phyloP scores from a whole-genome alignment of 257 asterid genomes.

The Jacaranda copaia region DNA sequence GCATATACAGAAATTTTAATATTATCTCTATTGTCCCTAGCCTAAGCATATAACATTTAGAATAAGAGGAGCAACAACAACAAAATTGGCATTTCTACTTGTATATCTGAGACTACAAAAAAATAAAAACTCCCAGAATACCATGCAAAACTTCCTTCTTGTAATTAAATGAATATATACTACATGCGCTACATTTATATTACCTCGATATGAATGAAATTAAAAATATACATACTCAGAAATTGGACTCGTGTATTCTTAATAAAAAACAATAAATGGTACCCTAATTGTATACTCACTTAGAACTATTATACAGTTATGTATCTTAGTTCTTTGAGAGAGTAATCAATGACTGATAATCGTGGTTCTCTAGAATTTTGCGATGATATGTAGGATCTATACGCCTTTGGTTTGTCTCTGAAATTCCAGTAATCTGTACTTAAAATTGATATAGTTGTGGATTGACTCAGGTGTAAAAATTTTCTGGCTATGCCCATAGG shows the following conservation, averaged over 20 bases:
- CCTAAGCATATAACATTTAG: not conserved
- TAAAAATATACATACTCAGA: not conserved
- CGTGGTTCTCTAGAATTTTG: not conserved
- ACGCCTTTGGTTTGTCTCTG: not conserved
- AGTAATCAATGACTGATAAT: too few relatives aligned
- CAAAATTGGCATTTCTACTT: too few relatives aligned
- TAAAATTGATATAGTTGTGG: not conserved
- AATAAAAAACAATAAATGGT: too few relatives aligned
- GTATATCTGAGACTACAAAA: not conserved
- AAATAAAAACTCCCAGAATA: not conserved
- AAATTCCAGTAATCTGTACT: not conserved
- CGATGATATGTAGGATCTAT: not conserved
- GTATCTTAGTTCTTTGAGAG: too few relatives aligned
- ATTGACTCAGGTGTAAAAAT: not conserved
- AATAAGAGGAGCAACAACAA: too few relatives aligned
- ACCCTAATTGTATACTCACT: too few relatives aligned
- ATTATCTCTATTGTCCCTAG: not conserved
- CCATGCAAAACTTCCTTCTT: not conserved
- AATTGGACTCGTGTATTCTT: not conserved
- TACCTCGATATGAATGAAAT: not conserved
- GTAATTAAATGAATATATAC: not conserved
- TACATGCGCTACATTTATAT: not conserved
- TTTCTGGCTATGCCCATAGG: not conserved
- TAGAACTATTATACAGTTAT: too few relatives aligned
- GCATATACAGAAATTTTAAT: too few relatives aligned